Evolutionary conservation across 352 stramenopile species (phyloP).

Genomic region (Pythium scleroteichum): DNA sequence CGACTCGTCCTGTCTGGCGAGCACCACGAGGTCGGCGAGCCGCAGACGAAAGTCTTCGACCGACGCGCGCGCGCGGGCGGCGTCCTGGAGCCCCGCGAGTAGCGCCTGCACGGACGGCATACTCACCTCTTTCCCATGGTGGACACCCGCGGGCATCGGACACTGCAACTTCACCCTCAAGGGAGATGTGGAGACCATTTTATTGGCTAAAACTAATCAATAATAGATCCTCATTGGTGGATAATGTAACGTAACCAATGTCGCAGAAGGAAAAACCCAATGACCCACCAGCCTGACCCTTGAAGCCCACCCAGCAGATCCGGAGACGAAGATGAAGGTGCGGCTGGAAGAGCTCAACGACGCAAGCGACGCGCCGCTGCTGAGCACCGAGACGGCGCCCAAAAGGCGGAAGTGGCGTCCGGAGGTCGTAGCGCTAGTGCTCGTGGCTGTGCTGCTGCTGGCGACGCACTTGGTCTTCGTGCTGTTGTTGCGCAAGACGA

Average conservation of each 20-base stretch:
- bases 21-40: slow-evolving; percentile 39
- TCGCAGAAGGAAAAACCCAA: not conserved
- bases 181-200: not conserved
- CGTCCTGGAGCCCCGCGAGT: slow-evolving; percentile 43
- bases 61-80: slow-evolving; percentile 19
- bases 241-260: not conserved
- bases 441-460: slow-evolving; percentile 37
- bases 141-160: not conserved
- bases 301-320: slow-evolving; percentile 3
- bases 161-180: slow-evolving; percentile 1
- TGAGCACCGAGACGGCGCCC: not conserved
- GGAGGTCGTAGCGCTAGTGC: slow-evolving; percentile 9
- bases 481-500: slow-evolving; percentile 60
- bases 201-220: not conserved
- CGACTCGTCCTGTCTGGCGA: slow-evolving; percentile 40
- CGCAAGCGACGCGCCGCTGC: slow-evolving; percentile 6
- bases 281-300: not conserved
- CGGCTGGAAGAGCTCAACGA: not conserved
- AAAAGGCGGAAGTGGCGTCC: not conserved
- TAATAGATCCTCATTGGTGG: slow-evolving; percentile 8
- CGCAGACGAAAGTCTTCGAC: slow-evolving; percentile 21
- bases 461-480: slow-evolving; percentile 68
- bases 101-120: slow-evolving; percentile 54
- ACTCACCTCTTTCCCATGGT: not conserved
- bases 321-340: not conserved